Percentiles rank a stretch among this genome's conserved stretches.
Evolutionary conservation across 2,329 filamentous ascomycete species (phyloP).

Genomic region (Aspergillus amoenus): DNA sequence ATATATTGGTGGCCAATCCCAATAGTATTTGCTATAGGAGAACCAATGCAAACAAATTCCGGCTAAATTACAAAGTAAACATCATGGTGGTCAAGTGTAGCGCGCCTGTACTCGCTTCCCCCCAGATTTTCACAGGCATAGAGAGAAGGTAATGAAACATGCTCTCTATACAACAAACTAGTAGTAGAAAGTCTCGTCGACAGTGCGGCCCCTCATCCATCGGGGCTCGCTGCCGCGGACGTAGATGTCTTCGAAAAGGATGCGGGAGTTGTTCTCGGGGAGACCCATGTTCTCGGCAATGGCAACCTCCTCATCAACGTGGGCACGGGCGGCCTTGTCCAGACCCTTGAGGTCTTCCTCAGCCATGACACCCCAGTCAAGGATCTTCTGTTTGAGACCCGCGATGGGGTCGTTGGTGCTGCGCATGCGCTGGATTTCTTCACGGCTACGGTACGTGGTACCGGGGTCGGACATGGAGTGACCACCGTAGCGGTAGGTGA

Average conservation of each 20-base stretch:
- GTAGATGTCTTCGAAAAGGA: slow-evolving; percentile 96
- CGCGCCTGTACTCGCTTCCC: slow-evolving; percentile 3
- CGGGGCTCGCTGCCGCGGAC: slow-evolving; percentile 81
- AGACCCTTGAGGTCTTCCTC: slow-evolving; percentile 96
- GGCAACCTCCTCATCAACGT: slow-evolving; percentile 87
- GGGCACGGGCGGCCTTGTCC: slow-evolving; percentile 86
- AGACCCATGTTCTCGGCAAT: slow-evolving; percentile 82
- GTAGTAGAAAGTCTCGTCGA: slow-evolving; percentile 90
- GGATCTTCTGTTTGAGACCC: slow-evolving; percentile 94
- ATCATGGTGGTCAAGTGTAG: slow-evolving; percentile 23
- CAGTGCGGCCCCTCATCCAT: slow-evolving; percentile 81
- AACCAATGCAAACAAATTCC: slow-evolving; percentile 30
- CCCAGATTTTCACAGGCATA: neutral
- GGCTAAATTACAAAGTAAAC: slow-evolving; percentile 42
- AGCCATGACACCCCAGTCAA: slow-evolving; percentile 87
- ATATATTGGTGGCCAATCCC: slow-evolving; percentile 10
- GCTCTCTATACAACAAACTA: slow-evolving; percentile 27
- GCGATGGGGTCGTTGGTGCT: slow-evolving; percentile 98
- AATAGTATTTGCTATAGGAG: slow-evolving; percentile 25
- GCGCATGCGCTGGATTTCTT: slow-evolving; percentile 99
- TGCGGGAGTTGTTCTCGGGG: slow-evolving; percentile 76
- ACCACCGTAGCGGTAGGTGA: slow-evolving; percentile 98
- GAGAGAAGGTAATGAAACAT: slow-evolving; percentile 1
- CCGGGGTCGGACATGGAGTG: slow-evolving; percentile 99
- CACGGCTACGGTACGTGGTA: slow-evolving; percentile 97